Base-by-base conservation (phyloP, 148 eudicot species). In the Rheum nobile region DNA sequence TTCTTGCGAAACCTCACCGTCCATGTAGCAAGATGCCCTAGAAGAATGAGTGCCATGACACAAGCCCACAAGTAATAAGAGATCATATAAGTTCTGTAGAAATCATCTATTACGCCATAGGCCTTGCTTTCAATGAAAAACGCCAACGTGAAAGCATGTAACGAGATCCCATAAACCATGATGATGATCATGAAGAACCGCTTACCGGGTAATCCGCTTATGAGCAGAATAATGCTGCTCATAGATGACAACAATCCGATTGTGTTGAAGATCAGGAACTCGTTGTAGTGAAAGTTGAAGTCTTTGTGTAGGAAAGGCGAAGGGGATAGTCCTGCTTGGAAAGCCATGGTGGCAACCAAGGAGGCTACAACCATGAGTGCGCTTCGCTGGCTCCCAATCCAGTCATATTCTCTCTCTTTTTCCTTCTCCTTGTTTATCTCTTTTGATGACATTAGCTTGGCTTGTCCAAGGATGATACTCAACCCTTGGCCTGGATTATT, bases 401-500 rank as follows among this genome's bases (percentile, higher is more conserved):
- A 75, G 8, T n/a, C n/a, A n/a, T n/a, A n/a, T n/a, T n/a, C n/a
- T 5, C 9, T 72, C 71, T 77, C 74, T 71, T 73, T 11, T 31
- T 28, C 71, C 38, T 54, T 43, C 34, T 67, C 4, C 10, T 31
- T 12, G 0, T 16, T 22, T 24, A 74, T 35, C 6, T 38, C 71
- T 1, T 34, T 9, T 9, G 50, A 59, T 37, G 22, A 14, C 6
- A 47, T n/a, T 0, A 48, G 24, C 16, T 68, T 75, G 22, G 73
- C 73, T 17, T n/a, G n/a, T 78, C 8, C 79, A 79, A 24, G 84
- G 81, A 8, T 81, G 81, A 42, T n/a, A n/a, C n/a, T 48, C 6
- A 82, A 8, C 6, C 81, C 84, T 0, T n/a, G n/a, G 82, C 74
- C 69, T 78, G 77, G 24, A 75, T n/a, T n/a, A n/a, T 48, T 37